A percentile compares a stretch with the other conserved stretches of the same genome.
Conservation (phyloP, 1,139 yeast genomes). For the Yamadazyma mexicana region DNA sequence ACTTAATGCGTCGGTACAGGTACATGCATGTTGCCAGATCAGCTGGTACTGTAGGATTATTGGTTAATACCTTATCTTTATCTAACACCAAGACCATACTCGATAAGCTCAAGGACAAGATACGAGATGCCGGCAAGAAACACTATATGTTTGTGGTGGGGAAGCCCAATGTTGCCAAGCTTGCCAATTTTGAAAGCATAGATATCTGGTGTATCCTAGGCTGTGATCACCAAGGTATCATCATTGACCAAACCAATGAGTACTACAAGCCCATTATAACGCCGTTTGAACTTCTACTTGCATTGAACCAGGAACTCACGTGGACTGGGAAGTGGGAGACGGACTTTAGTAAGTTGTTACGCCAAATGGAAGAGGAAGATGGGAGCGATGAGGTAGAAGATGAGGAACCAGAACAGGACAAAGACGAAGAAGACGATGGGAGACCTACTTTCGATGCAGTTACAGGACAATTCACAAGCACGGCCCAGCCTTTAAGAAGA, state of each 20-base stretch:
- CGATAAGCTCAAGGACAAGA: conserved; percentile 57
- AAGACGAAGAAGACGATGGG: conserved; percentile 41
- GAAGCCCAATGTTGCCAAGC: conserved; percentile 95
- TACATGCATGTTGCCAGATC: conserved; percentile 86
- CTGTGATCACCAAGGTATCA: conserved; percentile 91
- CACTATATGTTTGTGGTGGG: conserved; percentile 95
- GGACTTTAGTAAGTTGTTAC: conserved; percentile 61
- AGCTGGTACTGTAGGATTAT: conserved; percentile 87
- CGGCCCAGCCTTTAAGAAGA: conserved; percentile 73
- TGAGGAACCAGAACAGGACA: conserved; percentile 25
- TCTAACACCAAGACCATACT: conserved; percentile 67
- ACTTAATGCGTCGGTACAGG: conserved; percentile 78
- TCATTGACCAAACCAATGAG: conserved; percentile 73
- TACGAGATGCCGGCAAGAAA: conserved; percentile 79
- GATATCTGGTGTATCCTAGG: conserved; percentile 95
- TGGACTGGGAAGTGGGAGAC: conserved; percentile 97
- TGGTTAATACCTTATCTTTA: conserved; percentile 85
- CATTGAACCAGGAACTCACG: conserved; percentile 67
- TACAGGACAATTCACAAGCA: conserved; percentile 70
- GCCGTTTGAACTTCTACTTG: conserved; percentile 85
- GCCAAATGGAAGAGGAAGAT: conserved; percentile 26
- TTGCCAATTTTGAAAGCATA: conserved; percentile 89
- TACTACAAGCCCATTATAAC: conserved; percentile 90
- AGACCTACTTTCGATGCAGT: conserved; percentile 90
- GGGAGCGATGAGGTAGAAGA: conserved; percentile 21